Conservation (phyloP, 2,329 filamentous ascomycete genomes). For the Aspergillus sp. region DNA sequence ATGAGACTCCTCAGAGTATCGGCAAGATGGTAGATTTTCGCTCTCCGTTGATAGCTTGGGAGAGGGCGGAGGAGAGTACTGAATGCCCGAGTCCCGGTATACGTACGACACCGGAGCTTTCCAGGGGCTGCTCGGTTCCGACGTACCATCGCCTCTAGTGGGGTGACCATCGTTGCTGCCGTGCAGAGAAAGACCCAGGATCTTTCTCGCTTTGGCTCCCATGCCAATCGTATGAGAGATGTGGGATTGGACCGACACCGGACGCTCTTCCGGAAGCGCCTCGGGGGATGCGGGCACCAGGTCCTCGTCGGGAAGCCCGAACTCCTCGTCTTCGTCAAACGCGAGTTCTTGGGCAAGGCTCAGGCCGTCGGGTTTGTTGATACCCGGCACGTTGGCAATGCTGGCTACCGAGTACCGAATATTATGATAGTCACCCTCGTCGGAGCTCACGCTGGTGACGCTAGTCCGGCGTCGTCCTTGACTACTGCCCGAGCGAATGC, state of each 20-base stretch:
- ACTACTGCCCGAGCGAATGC: conserved; percentile 68
- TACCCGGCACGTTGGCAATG: conserved; percentile 52
- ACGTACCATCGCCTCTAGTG: conserved; percentile 19
- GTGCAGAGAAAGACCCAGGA: conserved; percentile 45
- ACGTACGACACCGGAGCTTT: conserved; percentile 47
- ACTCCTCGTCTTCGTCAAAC: conserved; percentile 73
- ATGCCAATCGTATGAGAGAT: conserved; percentile 34
- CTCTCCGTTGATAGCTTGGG: conserved; percentile 44
- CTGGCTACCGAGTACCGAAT: conserved; percentile 72
- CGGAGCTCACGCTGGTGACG: conserved; percentile 51
- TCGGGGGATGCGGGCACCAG: conserved; percentile 59
- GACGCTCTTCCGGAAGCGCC: conserved; percentile 45
- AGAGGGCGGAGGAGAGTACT: conserved; percentile 80
- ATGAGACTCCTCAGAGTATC: conserved; percentile 1
- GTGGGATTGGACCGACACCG: conserved; percentile 41
- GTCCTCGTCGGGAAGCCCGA: conserved; percentile 65
- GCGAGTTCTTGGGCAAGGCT: conserved; percentile 90
- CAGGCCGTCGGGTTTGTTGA: conserved; percentile 60
- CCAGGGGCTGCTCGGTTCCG: conserved; percentile 47
- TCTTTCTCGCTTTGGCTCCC: conserved; percentile 44
- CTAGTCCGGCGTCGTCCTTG: conserved; percentile 59
- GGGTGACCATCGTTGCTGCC: conserved; percentile 26
- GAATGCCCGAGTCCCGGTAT: conserved; percentile 75
- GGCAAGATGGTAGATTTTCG: conserved; percentile 6
- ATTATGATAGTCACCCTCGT: conserved; percentile 52